Percentiles rank a stretch among this genome's conserved stretches.
phyloP scores from a whole-genome alignment of 345 rosid species.

The Eucalyptus tenuipes region DNA sequence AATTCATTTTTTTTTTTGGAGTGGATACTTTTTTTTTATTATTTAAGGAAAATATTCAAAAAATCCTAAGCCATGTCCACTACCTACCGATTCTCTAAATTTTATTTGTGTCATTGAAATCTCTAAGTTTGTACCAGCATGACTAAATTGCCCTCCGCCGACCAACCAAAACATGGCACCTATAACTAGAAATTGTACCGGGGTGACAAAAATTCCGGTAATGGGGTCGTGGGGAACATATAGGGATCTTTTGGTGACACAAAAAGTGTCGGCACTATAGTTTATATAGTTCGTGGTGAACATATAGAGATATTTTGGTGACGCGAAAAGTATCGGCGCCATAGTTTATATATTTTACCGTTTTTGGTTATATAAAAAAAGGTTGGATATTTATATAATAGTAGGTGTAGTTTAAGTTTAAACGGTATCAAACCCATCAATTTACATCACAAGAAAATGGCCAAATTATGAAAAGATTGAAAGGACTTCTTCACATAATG shows the following conservation, averaged over 20 bases:
- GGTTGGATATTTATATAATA: too few relatives aligned
- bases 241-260: background rate
- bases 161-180: background rate
- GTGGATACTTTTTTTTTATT: background rate
- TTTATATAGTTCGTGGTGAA: background rate
- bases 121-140: background rate
- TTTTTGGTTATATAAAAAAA: fast-evolving
- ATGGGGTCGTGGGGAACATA: background rate
- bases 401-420: fast-evolving
- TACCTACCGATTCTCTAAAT: background rate
- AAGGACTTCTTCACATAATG: background rate
- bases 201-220: background rate
- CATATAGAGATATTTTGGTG: background rate
- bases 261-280: background rate
- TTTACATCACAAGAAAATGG: too few relatives aligned
- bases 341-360: background rate
- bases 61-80: background rate
- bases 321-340: background rate
- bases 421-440: too few relatives aligned
- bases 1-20: background rate
- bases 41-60: background rate
- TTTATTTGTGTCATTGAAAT: background rate
- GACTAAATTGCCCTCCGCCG: too few relatives aligned
- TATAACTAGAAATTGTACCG: background rate
- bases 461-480: background rate